phyloP scores from a whole-genome alignment of 305 asterid genomes.

The Lippia alba region DNA sequence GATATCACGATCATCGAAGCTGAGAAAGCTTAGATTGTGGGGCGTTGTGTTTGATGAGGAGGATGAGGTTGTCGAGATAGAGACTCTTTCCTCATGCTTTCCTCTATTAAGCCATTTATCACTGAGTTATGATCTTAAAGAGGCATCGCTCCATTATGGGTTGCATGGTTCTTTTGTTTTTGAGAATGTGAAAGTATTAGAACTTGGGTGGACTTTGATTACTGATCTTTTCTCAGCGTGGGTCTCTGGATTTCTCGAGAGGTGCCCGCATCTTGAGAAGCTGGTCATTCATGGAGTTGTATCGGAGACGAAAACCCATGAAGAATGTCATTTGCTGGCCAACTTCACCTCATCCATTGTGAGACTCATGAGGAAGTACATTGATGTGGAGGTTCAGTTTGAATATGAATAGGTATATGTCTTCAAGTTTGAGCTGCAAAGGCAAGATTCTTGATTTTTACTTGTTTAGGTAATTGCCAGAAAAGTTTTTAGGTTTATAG shows the following conservation, averaged over 20 bases:
- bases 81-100: constrained; percentile 69
- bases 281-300: constrained; percentile 70
- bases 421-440: constrained; percentile 26
- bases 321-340: constrained; percentile 71
- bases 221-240: constrained; percentile 61
- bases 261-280: constrained; percentile 65
- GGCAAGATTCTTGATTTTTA: constrained; percentile 8
- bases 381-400: constrained; percentile 67
- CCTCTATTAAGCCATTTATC: constrained; percentile 65
- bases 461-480: constrained; percentile 2
- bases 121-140: constrained; percentile 65
- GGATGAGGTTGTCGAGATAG: constrained; percentile 75
- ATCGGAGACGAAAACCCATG: constrained; percentile 72
- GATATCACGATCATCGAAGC: constrained; percentile 66
- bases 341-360: constrained; percentile 68
- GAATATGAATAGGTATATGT: constrained; percentile 53
- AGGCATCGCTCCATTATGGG: constrained; percentile 60
- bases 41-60: constrained; percentile 80
- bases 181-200: constrained; percentile 66
- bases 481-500: constrained; percentile 12
- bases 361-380: constrained; percentile 65
- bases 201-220: constrained; percentile 76
- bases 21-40: constrained; percentile 74
- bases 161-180: constrained; percentile 59
- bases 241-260: constrained; percentile 68